Evolutionary conservation across 1,284 basidiomycete genomes (phyloP), one percentile per base, ranked within the genome.

Genomic region (Cystobasidiaceae sp.): DNA sequence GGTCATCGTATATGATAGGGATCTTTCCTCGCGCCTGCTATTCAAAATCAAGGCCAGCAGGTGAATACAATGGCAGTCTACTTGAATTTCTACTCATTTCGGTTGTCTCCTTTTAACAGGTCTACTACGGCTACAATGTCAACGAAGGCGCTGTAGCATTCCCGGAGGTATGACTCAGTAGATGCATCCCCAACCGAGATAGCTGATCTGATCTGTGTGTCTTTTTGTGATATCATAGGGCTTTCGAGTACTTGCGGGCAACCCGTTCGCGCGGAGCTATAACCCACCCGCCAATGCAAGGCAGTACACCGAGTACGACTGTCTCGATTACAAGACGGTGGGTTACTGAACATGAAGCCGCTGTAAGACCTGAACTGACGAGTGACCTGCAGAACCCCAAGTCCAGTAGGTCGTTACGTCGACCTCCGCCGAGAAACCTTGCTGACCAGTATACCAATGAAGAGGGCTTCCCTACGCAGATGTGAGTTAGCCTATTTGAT

Each of bases 231-330:
- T 39, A 17, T 2, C 19, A 41, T 25, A 57, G 55, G 55, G 55
- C 25, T 57, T 57, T 23, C 9, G 55, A 5, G 44, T 57, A 39
- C 7, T 57, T 11, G 34, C 55, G 8, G 55, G 55, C 9, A 23
- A 11, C 6, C 23, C 34, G 17, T 43, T 44, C 28, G 39, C 55
- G 21, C 19, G 55, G 44, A 39, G 23, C 13, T 13, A 41, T 8
- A 39, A 39, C 37, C n/a, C 25, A 17, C 55, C 55, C 4, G 41
- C 15, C 7, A 45, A 45, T 17, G 55, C 55, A 23, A 39, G 39
- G 15, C 37, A 57, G 19, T 57, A 39, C 21, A 43, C 32, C 8
- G 32, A 57, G 9, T 57, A 21, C 39, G 55, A 57, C 37, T 57
- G 55, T 28, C 25, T 57, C 17, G 4, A 30, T n/a, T 8, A 39